Conservation (phyloP, 2,329 filamentous ascomycete species). For the Alternaria hordeiaustralica region DNA sequence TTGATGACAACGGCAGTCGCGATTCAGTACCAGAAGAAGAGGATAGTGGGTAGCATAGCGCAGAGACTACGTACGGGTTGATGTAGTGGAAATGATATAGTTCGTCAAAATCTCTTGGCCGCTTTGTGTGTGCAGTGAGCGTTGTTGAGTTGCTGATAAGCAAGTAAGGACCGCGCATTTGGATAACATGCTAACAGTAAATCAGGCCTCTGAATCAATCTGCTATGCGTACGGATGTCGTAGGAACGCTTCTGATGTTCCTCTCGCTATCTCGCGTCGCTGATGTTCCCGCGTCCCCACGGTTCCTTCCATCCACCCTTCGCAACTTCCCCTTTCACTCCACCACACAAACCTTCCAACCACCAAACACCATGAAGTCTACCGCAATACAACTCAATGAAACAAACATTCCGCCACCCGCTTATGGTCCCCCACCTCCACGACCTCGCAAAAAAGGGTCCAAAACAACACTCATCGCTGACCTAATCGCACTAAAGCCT, state of each 20-base stretch:
- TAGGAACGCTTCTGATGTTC: background rate
- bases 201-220: background rate
- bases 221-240: background rate
- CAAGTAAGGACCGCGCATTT: background rate
- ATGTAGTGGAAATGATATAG: background rate
- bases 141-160: background rate
- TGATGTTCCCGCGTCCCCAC: background rate
- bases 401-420: background rate
- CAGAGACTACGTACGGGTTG: background rate
- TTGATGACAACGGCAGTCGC: slow-evolving; percentile 2
- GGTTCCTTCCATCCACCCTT: background rate
- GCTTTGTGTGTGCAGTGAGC: background rate
- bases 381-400: background rate
- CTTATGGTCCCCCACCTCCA: background rate
- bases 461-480: background rate
- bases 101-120: background rate
- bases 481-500: background rate
- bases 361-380: background rate
- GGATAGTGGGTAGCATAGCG: slow-evolving; percentile 5
- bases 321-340: background rate
- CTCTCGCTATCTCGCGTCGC: background rate
- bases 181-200: background rate
- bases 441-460: background rate
- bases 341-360: background rate
- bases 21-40: slow-evolving; percentile 4